phyloP scores from a whole-genome alignment of 805 yeast genomes.

The Cyberlindnera suaveolens region DNA sequence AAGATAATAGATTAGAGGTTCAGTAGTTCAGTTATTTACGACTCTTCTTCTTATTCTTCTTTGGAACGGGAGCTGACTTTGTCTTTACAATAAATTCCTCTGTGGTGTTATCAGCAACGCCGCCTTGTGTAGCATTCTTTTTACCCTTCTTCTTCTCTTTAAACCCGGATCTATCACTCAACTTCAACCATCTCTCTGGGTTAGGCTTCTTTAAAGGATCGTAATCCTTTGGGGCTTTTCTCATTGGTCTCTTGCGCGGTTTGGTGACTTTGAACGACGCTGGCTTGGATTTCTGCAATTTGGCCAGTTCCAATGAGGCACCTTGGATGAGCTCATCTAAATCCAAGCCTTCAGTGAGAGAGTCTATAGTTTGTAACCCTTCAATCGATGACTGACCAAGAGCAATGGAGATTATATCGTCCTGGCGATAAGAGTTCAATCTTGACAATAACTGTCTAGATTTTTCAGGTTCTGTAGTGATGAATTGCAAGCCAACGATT shows the following conservation, averaged over 20 bases:
- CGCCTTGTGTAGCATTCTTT: constrained; percentile 54
- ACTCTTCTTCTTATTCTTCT: constrained; percentile 21
- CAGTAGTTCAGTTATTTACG: constrained; percentile 13
- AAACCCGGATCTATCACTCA: constrained; percentile 78
- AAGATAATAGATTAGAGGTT: neutral
- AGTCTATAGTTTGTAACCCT: constrained; percentile 21
- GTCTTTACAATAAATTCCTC: constrained; percentile 27
- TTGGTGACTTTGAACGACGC: constrained; percentile 17
- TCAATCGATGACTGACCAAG: constrained; percentile 20
- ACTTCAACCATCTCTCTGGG: constrained; percentile 87
- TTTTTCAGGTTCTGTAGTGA: constrained; percentile 13
- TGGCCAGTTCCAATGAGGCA: constrained; percentile 12
- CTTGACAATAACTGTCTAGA: constrained; percentile 13
- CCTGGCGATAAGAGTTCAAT: constrained; percentile 24
- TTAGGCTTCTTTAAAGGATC: constrained; percentile 39
- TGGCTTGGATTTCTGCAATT: constrained; percentile 8
- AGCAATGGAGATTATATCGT: constrained; percentile 24
- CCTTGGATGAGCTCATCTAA: constrained; percentile 24
- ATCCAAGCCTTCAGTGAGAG: constrained; percentile 27
- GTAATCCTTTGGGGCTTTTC: constrained; percentile 34
- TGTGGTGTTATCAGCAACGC: constrained; percentile 40
- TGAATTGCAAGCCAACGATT: constrained; percentile 31
- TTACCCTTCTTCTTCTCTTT: constrained; percentile 47
- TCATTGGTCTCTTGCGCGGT: constrained; percentile 28
- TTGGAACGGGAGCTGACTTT: constrained; percentile 3